Percentiles rank a stretch among this genome's conserved stretches.
Conservation (phyloP, 2,329 filamentous ascomycete genomes). For the Neobulgaria alba region DNA sequence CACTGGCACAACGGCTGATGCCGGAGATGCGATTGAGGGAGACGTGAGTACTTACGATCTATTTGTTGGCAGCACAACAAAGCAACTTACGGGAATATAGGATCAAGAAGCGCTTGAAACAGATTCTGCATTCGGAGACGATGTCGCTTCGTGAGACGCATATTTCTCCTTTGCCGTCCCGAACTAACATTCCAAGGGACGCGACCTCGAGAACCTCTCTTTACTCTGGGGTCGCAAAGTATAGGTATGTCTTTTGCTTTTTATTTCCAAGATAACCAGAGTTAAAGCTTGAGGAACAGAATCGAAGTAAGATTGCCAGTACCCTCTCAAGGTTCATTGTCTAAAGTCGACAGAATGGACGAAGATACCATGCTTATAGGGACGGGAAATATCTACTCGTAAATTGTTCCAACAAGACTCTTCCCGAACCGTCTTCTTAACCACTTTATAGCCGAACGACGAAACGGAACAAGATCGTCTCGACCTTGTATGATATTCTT, state of each 20-base stretch:
- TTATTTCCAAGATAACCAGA: too few relatives aligned
- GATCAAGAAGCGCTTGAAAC: constrained; percentile 6
- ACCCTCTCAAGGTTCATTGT: neutral
- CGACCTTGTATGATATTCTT: constrained; percentile 12
- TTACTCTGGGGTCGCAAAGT: constrained; percentile 9
- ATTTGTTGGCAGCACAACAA: too few relatives aligned
- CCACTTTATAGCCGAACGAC: constrained; percentile 17
- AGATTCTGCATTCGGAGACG: constrained; percentile 7
- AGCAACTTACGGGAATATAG: neutral
- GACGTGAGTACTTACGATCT: neutral
- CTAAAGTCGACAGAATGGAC: constrained; percentile 10
- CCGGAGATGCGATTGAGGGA: neutral
- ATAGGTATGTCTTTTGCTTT: constrained; percentile 4
- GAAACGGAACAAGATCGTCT: constrained; percentile 24
- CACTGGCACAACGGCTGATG: neutral
- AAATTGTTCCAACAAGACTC: neutral
- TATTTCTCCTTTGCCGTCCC: neutral
- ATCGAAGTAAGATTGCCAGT: neutral
- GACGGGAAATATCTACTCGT: constrained; percentile 19
- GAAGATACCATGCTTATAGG: constrained; percentile 18
- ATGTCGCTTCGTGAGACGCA: constrained; percentile 1
- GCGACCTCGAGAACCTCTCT: constrained; percentile 11
- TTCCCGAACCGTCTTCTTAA: too few relatives aligned
- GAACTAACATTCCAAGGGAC: neutral
- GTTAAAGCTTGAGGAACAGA: too few relatives aligned